Percentiles rank a stretch among this genome's conserved stretches.
phyloP scores from a whole-genome alignment of 495 filamentous ascomycete genomes.

The Talaromyces liani region DNA sequence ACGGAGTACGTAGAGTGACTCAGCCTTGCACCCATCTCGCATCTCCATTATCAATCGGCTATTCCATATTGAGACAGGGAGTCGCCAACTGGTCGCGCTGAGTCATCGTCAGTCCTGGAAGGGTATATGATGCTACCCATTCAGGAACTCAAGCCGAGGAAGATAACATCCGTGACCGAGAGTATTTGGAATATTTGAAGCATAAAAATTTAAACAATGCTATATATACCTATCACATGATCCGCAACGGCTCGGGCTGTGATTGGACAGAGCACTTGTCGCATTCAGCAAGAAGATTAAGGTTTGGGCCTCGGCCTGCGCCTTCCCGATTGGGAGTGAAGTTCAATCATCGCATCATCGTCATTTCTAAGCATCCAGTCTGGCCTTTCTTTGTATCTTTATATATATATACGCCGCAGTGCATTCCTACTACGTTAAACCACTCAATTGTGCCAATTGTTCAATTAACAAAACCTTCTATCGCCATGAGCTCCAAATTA shows the following conservation, averaged over 20 bases:
- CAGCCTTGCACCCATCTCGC: neutral
- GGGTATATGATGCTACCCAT: neutral
- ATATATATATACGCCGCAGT: neutral
- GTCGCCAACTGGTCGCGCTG: neutral
- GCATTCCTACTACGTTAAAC: neutral
- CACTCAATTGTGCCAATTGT: neutral
- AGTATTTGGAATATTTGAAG: neutral
- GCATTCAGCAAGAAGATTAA: neutral
- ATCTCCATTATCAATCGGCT: neutral
- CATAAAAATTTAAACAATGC: no score
- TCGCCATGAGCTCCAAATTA: constrained; percentile 31
- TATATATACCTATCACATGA: neutral
- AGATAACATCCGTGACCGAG: neutral
- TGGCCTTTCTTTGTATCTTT: neutral
- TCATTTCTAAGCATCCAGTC: neutral
- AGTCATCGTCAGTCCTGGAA: neutral
- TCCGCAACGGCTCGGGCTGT: neutral
- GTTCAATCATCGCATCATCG: neutral
- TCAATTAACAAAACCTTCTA: neutral
- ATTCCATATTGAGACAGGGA: neutral
- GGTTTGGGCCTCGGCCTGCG: constrained; percentile 4
- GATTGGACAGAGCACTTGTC: neutral
- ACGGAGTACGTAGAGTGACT: neutral
- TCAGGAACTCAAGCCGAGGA: neutral
- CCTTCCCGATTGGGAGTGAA: neutral